Percentiles rank a stretch among this genome's conserved stretches.
Evolutionary conservation across 2,329 filamentous ascomycete genomes (phyloP).

Genomic region (Raffaelea arxii): DNA sequence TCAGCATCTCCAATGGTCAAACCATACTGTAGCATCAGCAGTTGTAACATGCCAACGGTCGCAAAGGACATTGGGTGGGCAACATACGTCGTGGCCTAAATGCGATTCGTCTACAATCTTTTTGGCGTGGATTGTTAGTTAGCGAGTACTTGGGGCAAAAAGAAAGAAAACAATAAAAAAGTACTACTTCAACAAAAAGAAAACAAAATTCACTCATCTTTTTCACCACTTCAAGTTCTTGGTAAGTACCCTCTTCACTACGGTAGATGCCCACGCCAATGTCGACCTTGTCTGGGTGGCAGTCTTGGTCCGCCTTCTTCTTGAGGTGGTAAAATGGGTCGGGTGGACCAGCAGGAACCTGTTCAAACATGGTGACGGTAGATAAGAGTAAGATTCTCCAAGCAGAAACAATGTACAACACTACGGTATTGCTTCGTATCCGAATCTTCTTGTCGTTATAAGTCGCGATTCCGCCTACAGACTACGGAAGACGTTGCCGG

Average conservation of each 20-base stretch:
- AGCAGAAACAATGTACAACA: too few species aligned
- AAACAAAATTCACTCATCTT: neutral
- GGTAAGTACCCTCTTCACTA: conserved; percentile 17
- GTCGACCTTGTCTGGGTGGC: conserved; percentile 21
- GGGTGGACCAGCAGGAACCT: conserved; percentile 15
- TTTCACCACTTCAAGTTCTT: neutral
- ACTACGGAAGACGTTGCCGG: too few species aligned
- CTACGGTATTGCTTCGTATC: too few species aligned
- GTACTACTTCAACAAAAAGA: too few species aligned
- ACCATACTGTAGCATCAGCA: conserved; percentile 24
- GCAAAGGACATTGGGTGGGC: neutral
- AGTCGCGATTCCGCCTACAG: too few species aligned
- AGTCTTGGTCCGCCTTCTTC: conserved; percentile 19
- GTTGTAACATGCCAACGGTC: neutral
- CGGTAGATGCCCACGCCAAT: conserved; percentile 27
- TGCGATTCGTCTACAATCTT: conserved; percentile 11
- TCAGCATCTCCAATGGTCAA: conserved; percentile 21
- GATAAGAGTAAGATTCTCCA: too few species aligned
- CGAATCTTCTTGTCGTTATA: too few species aligned
- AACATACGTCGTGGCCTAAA: conserved; percentile 18
- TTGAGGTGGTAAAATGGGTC: conserved; percentile 25
- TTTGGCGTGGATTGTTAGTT: conserved; percentile 15
- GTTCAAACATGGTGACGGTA: conserved; percentile 15
- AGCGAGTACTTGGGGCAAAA: neutral
- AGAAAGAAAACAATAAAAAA: too few species aligned